Percentiles rank a stretch among this genome's conserved stretches.
These are phyloP conservation scores for Fraxinus cuspidata DNA, from an alignment of 257 asterid species.

Conservation along the genomic window DNA sequence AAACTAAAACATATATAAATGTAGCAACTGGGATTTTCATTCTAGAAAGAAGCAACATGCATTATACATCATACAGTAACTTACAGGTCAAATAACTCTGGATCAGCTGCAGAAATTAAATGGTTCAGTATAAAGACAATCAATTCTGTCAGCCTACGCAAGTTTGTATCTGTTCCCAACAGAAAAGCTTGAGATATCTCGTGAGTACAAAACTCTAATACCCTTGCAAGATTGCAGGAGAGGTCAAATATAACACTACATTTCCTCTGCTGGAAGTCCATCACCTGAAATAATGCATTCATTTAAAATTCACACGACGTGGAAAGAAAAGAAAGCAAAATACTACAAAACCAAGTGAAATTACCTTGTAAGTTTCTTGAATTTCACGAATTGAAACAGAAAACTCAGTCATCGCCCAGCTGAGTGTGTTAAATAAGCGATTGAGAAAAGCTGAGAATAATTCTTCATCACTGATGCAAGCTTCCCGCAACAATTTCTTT, in stretches of 20 bases:
- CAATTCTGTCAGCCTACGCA: slow-evolving; percentile 85
- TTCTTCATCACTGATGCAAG: slow-evolving; percentile 64
- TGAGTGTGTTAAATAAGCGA: slow-evolving; percentile 80
- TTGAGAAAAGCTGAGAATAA: slow-evolving; percentile 87
- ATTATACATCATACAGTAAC: slow-evolving; percentile 27
- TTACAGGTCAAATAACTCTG: slow-evolving; percentile 84
- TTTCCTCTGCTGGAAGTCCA: slow-evolving; percentile 89
- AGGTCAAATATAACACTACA: slow-evolving; percentile 88
- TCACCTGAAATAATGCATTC: slow-evolving; percentile 46
- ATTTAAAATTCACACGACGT: background rate
- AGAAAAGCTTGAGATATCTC: slow-evolving; percentile 89
- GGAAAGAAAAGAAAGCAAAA: slow-evolving; percentile 13
- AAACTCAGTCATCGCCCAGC: slow-evolving; percentile 99
- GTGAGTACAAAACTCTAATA: slow-evolving; percentile 79
- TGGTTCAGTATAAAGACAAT: slow-evolving; percentile 78
- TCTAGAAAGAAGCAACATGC: background rate
- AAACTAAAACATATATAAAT: background rate
- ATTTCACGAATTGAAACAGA: slow-evolving; percentile 87
- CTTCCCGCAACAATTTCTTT: slow-evolving; percentile 79
- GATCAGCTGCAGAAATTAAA: slow-evolving; percentile 71
- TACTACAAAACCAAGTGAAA: slow-evolving; percentile 5
- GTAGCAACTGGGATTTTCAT: background rate
- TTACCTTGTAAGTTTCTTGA: slow-evolving; percentile 92
- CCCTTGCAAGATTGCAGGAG: slow-evolving; percentile 89
- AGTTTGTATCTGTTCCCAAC: slow-evolving; percentile 73